A percentile compares a stretch with the other conserved stretches of the same genome.
Evolutionary conservation across 2,329 filamentous ascomycete genomes (phyloP).

Genomic region (Davidsoniella eucalypti): DNA sequence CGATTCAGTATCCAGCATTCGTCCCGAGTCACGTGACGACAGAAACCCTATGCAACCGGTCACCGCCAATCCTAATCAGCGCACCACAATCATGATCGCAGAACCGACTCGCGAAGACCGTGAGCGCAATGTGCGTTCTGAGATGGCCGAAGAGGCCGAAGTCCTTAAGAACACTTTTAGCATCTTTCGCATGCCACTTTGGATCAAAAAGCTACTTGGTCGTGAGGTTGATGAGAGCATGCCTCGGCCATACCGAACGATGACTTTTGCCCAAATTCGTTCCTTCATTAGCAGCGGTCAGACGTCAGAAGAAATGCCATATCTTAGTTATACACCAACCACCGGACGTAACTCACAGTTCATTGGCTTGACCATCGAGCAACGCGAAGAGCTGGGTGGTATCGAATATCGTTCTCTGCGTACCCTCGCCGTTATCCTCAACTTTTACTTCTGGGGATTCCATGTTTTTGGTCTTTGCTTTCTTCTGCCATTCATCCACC

Average conservation of each 20-base stretch:
- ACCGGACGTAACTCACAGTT: slow-evolving; percentile 89
- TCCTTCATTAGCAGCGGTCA: slow-evolving; percentile 9
- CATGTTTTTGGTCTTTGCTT: slow-evolving; percentile 59
- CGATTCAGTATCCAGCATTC: neutral
- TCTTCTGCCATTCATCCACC: slow-evolving; percentile 65
- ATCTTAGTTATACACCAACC: slow-evolving; percentile 87
- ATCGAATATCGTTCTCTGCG: slow-evolving; percentile 93
- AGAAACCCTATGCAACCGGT: neutral
- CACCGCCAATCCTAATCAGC: neutral
- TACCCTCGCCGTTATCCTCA: slow-evolving; percentile 61
- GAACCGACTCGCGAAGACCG: slow-evolving; percentile 32
- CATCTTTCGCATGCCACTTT: slow-evolving; percentile 11
- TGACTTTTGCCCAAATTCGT: slow-evolving; percentile 8
- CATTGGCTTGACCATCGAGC: slow-evolving; percentile 70
- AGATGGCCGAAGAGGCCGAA: slow-evolving; percentile 23
- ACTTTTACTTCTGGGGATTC: slow-evolving; percentile 70
- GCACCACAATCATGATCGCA: slow-evolving; percentile 35
- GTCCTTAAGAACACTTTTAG: slow-evolving; percentile 18
- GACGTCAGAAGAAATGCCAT: slow-evolving; percentile 47
- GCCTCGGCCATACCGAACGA: slow-evolving; percentile 3
- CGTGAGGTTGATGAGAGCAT: slow-evolving; percentile 5
- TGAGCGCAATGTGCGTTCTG: slow-evolving; percentile 12
- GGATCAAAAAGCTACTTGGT: slow-evolving; percentile 7
- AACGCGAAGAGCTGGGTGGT: slow-evolving; percentile 85
- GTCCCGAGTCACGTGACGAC: slow-evolving; percentile 11